phyloP scores from a whole-genome alignment of 306 rosid species.

The Prunus armeniaca region DNA sequence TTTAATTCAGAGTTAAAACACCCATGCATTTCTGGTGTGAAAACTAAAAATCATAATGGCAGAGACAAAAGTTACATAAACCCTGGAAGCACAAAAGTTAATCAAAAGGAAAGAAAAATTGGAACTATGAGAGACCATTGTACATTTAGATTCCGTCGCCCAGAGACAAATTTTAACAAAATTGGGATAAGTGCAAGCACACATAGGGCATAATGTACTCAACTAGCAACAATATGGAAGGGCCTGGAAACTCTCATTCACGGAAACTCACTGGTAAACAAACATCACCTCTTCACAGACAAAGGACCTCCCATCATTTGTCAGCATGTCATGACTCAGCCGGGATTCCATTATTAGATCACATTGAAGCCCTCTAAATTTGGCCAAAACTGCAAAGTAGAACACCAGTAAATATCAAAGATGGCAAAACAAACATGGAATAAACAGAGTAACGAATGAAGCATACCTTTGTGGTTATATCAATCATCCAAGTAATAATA shows the following conservation, averaged over 20 bases:
- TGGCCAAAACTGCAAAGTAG: background rate
- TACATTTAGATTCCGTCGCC: background rate
- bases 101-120: background rate
- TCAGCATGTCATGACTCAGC: background rate
- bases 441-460: background rate
- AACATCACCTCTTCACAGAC: background rate
- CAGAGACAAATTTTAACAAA: background rate
- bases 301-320: background rate
- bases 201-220: background rate
- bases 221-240: background rate
- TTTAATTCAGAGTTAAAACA: too few relatives aligned
- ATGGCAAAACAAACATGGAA: background rate
- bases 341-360: background rate
- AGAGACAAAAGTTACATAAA: background rate
- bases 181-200: background rate
- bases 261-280: background rate
- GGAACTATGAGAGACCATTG: background rate
- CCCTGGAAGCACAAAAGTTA: background rate
- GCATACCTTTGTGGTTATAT: slow-evolving; percentile 1
- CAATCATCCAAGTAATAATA: slow-evolving; percentile 93
- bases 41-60: background rate
- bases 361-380: background rate
- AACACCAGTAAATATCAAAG: background rate
- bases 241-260: background rate
- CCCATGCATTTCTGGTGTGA: too few relatives aligned